A percentile compares a stretch with the other conserved stretches of the same genome.
These are phyloP conservation scores for Hondaea fermentalgiana DNA, from an alignment of 108 stramenopile genomes.

Conservation along the genomic window DNA sequence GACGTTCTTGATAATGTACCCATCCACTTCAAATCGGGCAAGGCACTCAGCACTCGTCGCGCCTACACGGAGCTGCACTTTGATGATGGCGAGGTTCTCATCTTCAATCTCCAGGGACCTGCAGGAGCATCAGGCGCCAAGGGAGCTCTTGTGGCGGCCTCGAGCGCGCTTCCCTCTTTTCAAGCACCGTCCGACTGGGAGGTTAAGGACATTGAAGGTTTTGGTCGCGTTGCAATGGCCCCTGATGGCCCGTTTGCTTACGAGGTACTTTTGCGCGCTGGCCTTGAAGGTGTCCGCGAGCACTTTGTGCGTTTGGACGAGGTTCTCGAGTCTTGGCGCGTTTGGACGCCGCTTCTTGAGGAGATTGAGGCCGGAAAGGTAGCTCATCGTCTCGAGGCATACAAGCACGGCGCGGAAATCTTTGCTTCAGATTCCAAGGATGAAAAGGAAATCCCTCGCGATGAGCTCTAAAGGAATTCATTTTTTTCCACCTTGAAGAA, in stretches of 20 bases:
- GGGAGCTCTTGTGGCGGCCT: too few relatives aligned
- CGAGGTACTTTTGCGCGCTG: not conserved
- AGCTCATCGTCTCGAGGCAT: not conserved
- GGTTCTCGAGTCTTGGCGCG: not conserved
- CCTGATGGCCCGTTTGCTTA: not conserved
- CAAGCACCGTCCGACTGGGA: not conserved
- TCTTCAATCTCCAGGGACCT: conserved; percentile 5
- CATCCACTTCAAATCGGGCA: conserved; percentile 13
- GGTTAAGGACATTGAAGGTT: not conserved
- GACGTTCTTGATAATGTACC: not conserved
- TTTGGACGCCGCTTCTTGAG: not conserved
- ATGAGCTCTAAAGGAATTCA: not conserved
- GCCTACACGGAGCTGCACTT: not conserved
- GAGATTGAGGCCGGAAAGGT: not conserved
- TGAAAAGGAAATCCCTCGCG: not conserved
- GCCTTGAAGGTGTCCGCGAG: not conserved
- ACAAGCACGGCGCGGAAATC: not conserved
- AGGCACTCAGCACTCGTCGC: not conserved
- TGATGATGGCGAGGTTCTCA: not conserved
- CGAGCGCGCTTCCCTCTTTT: not conserved
- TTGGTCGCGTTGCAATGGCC: not conserved
- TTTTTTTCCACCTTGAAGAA: too few relatives aligned
- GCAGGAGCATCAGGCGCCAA: not conserved
- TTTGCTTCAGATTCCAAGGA: not conserved
- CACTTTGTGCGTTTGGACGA: conserved; percentile 15